Evolutionary conservation across 2,329 filamentous ascomycete species (phyloP).

Genomic region (Calcarisporium arbuscula): DNA sequence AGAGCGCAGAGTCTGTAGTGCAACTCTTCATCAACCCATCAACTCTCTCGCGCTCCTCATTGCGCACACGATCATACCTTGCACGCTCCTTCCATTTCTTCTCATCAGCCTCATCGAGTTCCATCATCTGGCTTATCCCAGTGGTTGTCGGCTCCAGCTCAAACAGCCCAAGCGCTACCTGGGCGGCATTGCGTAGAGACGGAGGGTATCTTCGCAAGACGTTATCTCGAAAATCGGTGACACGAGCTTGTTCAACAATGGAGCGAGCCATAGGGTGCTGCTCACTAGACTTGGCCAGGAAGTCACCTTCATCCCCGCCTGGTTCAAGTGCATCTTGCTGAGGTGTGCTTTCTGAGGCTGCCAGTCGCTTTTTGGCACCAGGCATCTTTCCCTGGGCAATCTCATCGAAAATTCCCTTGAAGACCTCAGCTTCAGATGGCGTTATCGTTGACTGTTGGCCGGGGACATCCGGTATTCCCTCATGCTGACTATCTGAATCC

Average conservation of each 20-base stretch:
- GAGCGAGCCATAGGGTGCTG: constrained; percentile 16
- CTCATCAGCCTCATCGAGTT: constrained; percentile 24
- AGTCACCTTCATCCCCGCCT: constrained; percentile 1
- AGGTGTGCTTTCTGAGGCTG: constrained; percentile 4
- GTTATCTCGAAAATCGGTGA: constrained; percentile 25
- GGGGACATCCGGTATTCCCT: constrained; percentile 13
- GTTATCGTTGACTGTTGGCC: constrained; percentile 46
- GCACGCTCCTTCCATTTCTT: constrained; percentile 27
- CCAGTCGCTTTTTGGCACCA: constrained; percentile 15
- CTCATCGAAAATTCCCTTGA: constrained; percentile 49
- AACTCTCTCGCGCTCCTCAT: constrained; percentile 45
- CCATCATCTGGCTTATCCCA: constrained; percentile 16
- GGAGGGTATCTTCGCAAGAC: constrained; percentile 31
- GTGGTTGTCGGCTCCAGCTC: constrained; percentile 21
- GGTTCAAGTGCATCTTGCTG: no score
- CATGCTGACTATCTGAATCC: constrained; percentile 20
- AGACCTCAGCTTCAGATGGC: constrained; percentile 49
- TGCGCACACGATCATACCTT: constrained; percentile 29
- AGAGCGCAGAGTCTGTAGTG: constrained; percentile 57
- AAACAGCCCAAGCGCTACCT: constrained; percentile 32
- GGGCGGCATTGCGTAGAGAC: constrained; percentile 32
- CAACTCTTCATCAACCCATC: constrained; percentile 48
- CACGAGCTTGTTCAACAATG: constrained; percentile 25
- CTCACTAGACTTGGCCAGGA: background rate
- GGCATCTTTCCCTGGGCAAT: constrained; percentile 30